Conservation (phyloP, 2,329 filamentous ascomycete species). For the Penicillium corylophilum region DNA sequence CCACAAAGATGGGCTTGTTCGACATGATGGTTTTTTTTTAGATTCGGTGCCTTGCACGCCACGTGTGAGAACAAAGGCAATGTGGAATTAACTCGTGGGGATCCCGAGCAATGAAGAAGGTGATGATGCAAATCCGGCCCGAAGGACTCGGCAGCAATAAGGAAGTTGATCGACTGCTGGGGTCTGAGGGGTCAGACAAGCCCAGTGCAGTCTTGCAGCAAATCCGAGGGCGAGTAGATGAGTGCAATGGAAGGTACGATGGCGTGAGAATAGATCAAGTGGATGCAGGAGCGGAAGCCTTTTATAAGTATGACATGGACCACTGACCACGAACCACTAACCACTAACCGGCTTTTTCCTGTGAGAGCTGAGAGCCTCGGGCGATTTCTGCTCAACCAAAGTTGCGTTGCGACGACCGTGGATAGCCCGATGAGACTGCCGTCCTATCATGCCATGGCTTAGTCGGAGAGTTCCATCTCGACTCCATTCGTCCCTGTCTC, state of each 20-base stretch:
- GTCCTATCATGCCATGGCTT: background rate
- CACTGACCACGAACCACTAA: background rate
- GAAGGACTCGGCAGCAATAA: background rate
- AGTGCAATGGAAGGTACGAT: slow-evolving; percentile 14
- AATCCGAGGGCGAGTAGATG: slow-evolving; percentile 19
- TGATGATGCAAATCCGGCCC: slow-evolving; percentile 3
- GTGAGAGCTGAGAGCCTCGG: background rate
- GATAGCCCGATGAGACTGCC: background rate
- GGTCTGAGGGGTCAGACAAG: slow-evolving; percentile 4
- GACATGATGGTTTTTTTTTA: slow-evolving; percentile 56
- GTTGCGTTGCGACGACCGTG: slow-evolving; percentile 3
- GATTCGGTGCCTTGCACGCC: background rate
- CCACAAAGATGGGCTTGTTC: slow-evolving; percentile 82
- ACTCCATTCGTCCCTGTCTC: background rate
- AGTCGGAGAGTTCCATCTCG: background rate
- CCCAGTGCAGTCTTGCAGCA: slow-evolving; percentile 9
- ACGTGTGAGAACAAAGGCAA: slow-evolving; percentile 7
- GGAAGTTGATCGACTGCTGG: slow-evolving; percentile 8
- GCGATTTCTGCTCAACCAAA: slow-evolving; percentile 1
- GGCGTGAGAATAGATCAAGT: slow-evolving; percentile 15
- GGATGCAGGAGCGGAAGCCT: slow-evolving; percentile 1
- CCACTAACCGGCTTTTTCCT: background rate
- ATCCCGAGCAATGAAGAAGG: slow-evolving; percentile 5
- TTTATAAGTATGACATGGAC: slow-evolving; percentile 16
- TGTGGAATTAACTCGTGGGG: slow-evolving; percentile 19